Percentiles rank a stretch among this genome's conserved stretches.
These are phyloP conservation scores for Pseudopediastrum boryanum DNA, from an alignment of 139 green algal species.

Conservation along the genomic window DNA sequence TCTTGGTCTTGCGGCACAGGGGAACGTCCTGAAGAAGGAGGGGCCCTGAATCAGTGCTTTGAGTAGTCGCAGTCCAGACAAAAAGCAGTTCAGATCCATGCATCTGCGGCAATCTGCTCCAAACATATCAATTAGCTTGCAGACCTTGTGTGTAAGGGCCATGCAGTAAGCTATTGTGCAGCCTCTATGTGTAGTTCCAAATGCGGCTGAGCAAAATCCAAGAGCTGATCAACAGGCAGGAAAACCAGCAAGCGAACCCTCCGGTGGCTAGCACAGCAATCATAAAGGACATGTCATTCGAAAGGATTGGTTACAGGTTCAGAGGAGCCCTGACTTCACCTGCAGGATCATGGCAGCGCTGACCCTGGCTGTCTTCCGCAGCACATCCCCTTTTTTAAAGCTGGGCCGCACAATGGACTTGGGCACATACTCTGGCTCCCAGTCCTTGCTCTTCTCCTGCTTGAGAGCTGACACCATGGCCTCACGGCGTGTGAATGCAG, in stretches of 20 bases:
- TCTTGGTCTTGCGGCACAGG: conserved; percentile 75
- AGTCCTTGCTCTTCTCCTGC: conserved; percentile 23
- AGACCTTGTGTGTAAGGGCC: not conserved
- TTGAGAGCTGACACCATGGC: conserved; percentile 39
- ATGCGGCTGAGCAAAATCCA: no score
- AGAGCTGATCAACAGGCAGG: no score
- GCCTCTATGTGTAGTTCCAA: no score
- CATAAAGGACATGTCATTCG: no score
- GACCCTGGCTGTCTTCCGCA: conserved; percentile 29
- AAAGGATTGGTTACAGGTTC: no score
- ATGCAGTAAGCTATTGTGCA: not conserved
- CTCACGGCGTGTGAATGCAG: conserved; percentile 29
- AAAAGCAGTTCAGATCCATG: not conserved
- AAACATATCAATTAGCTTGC: not conserved
- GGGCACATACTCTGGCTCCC: conserved; percentile 45
- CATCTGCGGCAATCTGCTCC: not conserved
- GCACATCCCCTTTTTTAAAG: conserved; percentile 26
- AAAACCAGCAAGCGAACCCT: no score
- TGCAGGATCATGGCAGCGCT: conserved; percentile 45
- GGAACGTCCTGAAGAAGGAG: conserved; percentile 36
- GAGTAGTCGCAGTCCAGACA: not conserved
- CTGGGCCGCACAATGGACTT: conserved; percentile 40
- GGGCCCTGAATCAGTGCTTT: not conserved
- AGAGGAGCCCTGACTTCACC: no score
- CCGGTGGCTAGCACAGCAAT: no score